Base-by-base conservation (phyloP, 495 filamentous ascomycete genomes). In the Poronia punctata region DNA sequence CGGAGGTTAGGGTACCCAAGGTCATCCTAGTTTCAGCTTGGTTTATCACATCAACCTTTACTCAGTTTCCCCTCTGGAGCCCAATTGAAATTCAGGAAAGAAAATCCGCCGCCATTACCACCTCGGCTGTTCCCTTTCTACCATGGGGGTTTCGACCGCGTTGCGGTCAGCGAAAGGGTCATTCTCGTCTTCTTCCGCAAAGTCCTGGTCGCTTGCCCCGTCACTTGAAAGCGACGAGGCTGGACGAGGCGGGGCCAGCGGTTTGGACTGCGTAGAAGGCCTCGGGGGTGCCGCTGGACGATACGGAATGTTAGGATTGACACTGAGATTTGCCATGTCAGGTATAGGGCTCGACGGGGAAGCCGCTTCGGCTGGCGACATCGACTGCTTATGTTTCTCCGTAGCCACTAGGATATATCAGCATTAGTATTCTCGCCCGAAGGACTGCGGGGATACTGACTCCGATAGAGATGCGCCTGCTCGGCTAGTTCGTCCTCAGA, bases 91-190 rank as follows among this genome's bases (percentile, higher is more conserved):
- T n/a, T n/a, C n/a, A n/a, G n/a, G n/a, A n/a, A n/a, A n/a, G n/a
- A n/a, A n/a, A n/a, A n/a, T n/a, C n/a, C n/a, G n/a, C n/a, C n/a
- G n/a, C n/a, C n/a, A 22, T 49, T 34, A 66, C 80, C 78, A 83
- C 33, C 61, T 70, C 56, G 72, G 74, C 29, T 72, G 72, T 8
- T 53, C 51, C 21, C 64, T 67, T 59, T 81, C 80, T 29, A 65
- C 52, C 34, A 57, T 66, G 7, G 79, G 75, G 1, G 78, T 82
- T 25, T 69, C 68, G n/a, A 84, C 75, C 4, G 74, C 83, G 62
- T 88, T 86, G 7, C 71, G 69, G 56, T 90, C 84, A 11, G 81
- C 82, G 52, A 90, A 90, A 3, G 85, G 85, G 57, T 89, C 76
- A 50, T 88, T 71, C 45, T 82, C 80, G 34, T 84, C 80, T 30